Evolutionary conservation across 208 protist genomes (phyloP), one percentile per base, ranked within the genome.

Genomic region (Leishmania lainsoni): DNA sequence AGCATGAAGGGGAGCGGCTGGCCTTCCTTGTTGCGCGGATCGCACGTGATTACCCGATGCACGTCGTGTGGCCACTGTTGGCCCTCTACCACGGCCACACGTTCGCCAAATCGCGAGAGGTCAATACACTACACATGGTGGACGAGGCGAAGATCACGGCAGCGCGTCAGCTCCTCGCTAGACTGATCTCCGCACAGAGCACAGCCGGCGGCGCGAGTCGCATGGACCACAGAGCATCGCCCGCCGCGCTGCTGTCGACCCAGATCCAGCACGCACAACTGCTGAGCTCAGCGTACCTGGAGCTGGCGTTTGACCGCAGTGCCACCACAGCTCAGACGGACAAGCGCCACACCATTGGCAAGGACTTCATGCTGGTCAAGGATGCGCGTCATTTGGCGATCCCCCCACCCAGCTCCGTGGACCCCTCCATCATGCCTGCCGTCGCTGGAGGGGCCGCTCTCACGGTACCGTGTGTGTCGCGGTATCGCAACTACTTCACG

Each of bases 211-310:
- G 61, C 20, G 10, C 51, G 1, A 61, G 39, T 8, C 63, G 61
- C 20, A 69, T 42, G 14, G 51, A 2, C 29, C 5, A 39, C 26
- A 39, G 48, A 58, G 17, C 56, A 9, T 51, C 32, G 29, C 26
- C 14, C 5, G 71, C 54, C 2, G 26, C 32, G 29, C 32, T 10
- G 29, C 16, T 83, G 2, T 59, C 72, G 35, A 58, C 51, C 16
- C 79, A 89, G 48, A 70, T 98, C 2, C 56, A 69, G 48, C 84
- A 95, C 6, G 88, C 91, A 9, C 81, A 91, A 56, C 59, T 80
- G 49, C 89, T 98, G 29, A 93, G 88, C 49, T 87, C 87, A 2
- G 90, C 93, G 42, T 98, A 98, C 77, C 89, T 97, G 29, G 87
- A 97, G 85, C 83, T 98, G 5, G 95, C 93, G 16, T 93, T 91